Percentiles rank a stretch among this genome's conserved stretches.
Evolutionary conservation across 1,284 basidiomycete species (phyloP).

Genomic region (Vanrija sp.): DNA sequence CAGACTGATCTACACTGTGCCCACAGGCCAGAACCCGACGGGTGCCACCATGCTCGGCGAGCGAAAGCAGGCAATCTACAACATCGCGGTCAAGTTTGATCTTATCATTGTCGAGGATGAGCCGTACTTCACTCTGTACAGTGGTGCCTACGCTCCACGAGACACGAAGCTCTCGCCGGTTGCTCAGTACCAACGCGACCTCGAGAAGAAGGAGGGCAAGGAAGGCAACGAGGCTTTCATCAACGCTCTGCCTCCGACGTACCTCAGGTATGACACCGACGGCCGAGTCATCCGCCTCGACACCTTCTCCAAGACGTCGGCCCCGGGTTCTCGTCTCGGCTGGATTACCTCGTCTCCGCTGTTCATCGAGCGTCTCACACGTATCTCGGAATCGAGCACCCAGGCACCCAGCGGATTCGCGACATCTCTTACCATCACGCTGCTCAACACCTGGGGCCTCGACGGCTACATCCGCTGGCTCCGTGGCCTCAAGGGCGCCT

Average conservation of each 20-base stretch:
- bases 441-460: slow-evolving; percentile 63
- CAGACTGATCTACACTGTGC: slow-evolving; percentile 59
- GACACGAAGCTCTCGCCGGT: slow-evolving; percentile 27
- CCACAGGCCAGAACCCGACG: slow-evolving; percentile 64
- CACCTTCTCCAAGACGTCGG: slow-evolving; percentile 74
- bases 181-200: slow-evolving; percentile 40
- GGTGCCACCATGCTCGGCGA: slow-evolving; percentile 64
- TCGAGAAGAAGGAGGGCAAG: slow-evolving; percentile 39
- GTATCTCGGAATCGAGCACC: slow-evolving; percentile 66
- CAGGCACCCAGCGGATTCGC: slow-evolving; percentile 71
- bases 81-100: slow-evolving; percentile 72
- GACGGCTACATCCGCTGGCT: slow-evolving; percentile 75
- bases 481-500: slow-evolving; percentile 53
- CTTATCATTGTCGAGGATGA: slow-evolving; percentile 74
- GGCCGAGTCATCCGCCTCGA: slow-evolving; percentile 50
- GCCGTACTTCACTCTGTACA: slow-evolving; percentile 68
- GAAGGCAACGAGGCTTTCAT: slow-evolving; percentile 45
- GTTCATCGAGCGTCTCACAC: slow-evolving; percentile 66
- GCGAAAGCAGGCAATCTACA: slow-evolving; percentile 74
- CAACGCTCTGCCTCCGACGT: slow-evolving; percentile 59
- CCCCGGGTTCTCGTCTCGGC: slow-evolving; percentile 70
- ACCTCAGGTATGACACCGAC: slow-evolving; percentile 56
- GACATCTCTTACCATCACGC: slow-evolving; percentile 58
- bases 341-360: slow-evolving; percentile 61
- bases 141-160: slow-evolving; percentile 6